A percentile compares a stretch with the other conserved stretches of the same genome.
phyloP scores from a whole-genome alignment of 768 basidiomycete genomes.

The Rhizopogon salebrosus region DNA sequence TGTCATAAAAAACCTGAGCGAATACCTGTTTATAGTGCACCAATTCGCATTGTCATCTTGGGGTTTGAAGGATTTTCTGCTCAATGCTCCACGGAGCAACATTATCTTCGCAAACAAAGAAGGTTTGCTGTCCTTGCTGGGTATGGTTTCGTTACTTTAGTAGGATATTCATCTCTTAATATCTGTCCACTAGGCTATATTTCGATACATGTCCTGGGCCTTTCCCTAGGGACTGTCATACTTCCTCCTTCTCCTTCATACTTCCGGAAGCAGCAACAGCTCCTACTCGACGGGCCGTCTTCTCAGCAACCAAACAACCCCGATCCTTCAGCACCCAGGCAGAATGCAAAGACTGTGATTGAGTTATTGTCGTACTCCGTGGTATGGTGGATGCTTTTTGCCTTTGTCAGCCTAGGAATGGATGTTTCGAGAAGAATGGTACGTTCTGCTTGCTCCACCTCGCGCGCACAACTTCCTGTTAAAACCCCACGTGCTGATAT shows the following conservation, averaged over 20 bases:
- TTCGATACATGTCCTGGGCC: conserved; percentile 81
- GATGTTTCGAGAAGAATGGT: conserved; percentile 61
- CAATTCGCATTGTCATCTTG: conserved; percentile 55
- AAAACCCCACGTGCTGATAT: neutral
- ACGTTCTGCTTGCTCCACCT: conserved; percentile 19
- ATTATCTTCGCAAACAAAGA: conserved; percentile 86
- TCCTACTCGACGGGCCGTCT: conserved; percentile 9
- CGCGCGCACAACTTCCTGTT: neutral
- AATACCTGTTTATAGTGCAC: conserved; percentile 46
- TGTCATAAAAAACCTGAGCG: neutral
- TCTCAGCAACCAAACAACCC: conserved; percentile 2
- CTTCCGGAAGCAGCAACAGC: conserved; percentile 49
- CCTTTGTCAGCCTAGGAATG: conserved; percentile 24
- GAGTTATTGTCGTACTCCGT: conserved; percentile 74
- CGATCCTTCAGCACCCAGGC: conserved; percentile 35
- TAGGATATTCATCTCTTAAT: neutral
- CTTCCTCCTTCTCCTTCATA: conserved; percentile 75
- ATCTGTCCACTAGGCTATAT: conserved; percentile 62
- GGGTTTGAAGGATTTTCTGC: conserved; percentile 57
- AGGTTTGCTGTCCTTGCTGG: conserved; percentile 76
- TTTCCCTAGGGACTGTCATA: conserved; percentile 75
- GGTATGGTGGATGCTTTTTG: conserved; percentile 72
- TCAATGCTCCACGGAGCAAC: conserved; percentile 56
- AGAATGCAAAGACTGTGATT: conserved; percentile 68
- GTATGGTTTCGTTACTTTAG: conserved; percentile 30